Conservation (phyloP, 371 early-diverging fungal species). For the Mortierella sp. region DNA sequence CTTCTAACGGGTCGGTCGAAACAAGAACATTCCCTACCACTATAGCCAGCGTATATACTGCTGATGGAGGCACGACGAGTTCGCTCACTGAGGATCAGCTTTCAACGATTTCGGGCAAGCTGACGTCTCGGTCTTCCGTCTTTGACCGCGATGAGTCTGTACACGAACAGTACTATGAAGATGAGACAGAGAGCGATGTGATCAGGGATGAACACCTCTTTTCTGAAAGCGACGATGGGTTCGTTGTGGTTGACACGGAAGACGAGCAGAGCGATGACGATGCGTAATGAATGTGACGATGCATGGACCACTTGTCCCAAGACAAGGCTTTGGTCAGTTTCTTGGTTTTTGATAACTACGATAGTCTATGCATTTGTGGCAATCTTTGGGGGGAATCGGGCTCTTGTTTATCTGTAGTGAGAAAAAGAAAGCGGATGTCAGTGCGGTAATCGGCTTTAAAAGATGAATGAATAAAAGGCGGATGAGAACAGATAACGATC, state of each 20-base stretch:
- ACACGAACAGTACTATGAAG: conserved; percentile 5
- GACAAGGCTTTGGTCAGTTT: no score
- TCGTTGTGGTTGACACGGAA: conserved; percentile 30
- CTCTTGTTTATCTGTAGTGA: not conserved
- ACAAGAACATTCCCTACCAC: not conserved
- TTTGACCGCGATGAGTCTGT: conserved; percentile 20
- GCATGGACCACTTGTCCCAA: no score
- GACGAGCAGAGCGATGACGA: no score
- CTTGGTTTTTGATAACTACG: no score
- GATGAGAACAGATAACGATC: not conserved
- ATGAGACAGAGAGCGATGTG: conserved; percentile 18
- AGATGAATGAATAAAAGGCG: not conserved
- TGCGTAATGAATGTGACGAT: no score
- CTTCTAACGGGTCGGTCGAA: not conserved
- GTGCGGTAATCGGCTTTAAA: no score
- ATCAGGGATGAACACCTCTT: conserved; percentile 11
- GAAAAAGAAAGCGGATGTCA: not conserved
- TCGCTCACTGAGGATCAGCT: conserved; percentile 35
- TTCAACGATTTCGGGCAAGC: conserved; percentile 19
- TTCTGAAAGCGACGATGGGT: conserved; percentile 28
- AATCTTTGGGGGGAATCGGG: no score
- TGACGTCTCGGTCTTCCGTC: conserved; percentile 5
- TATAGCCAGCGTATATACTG: not conserved
- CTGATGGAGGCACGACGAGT: not conserved
- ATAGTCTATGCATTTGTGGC: no score